Conservation (phyloP, 2,329 filamentous ascomycete species). For the Zasmidium angulare region DNA sequence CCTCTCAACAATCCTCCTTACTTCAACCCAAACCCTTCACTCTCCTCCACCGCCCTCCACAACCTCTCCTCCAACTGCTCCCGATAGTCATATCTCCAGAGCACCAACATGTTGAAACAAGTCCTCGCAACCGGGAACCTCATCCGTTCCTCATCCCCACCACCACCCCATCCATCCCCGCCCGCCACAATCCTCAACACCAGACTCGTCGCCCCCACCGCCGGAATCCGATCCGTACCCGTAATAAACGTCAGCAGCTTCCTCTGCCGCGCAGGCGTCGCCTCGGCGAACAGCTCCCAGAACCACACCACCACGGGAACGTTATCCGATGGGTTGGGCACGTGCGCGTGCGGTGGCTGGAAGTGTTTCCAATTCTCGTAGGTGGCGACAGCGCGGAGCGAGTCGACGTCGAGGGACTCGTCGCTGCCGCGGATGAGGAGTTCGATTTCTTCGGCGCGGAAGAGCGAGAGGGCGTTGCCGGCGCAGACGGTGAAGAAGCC, state of each 20-base stretch:
- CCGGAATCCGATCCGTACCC: conserved; percentile 85
- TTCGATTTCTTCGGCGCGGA: conserved; percentile 89
- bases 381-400: conserved; percentile 71
- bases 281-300: conserved; percentile 75
- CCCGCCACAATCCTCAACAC: conserved; percentile 74
- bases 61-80: conserved; percentile 69
- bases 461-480: conserved; percentile 82
- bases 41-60: conserved; percentile 85
- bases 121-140: conserved; percentile 84
- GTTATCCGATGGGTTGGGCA: conserved; percentile 48
- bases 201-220: conserved; percentile 78
- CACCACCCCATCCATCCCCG: conserved; percentile 48
- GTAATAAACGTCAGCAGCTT: conserved; percentile 84
- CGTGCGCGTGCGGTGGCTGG: conserved; percentile 26
- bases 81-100: conserved; percentile 70
- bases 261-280: conserved; percentile 67
- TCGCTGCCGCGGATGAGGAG: conserved; percentile 82
- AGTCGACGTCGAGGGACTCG: conserved; percentile 74
- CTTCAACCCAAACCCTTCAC: conserved; percentile 89
- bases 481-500: conserved; percentile 92
- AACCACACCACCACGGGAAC: conserved; percentile 80
- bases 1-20: conserved; percentile 36
- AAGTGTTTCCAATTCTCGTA: conserved; percentile 75
- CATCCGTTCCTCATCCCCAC: conserved; percentile 58
- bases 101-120: conserved; percentile 81